These are phyloP conservation scores for Trichoderma sp. DNA, from an alignment of 2,329 filamentous ascomycete species.

Conservation along the genomic window DNA sequence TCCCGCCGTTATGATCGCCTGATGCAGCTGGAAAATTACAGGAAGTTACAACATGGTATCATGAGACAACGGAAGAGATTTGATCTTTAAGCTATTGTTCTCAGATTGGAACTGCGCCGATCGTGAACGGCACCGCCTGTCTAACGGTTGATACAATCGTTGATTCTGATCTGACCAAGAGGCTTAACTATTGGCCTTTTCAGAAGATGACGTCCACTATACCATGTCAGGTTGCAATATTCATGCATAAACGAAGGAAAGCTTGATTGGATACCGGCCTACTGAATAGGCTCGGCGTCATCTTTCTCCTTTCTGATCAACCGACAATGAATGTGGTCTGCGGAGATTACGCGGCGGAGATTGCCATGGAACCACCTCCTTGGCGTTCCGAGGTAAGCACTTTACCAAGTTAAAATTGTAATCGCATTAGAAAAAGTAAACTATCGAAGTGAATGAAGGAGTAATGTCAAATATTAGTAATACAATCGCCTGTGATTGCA, in stretches of 20 bases:
- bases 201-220: background rate
- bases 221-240: background rate
- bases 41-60: too few relatives aligned
- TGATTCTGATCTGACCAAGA: background rate
- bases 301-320: background rate
- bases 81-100: too few relatives aligned
- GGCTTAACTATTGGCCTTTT: background rate
- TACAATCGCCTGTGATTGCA: background rate
- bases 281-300: background rate
- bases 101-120: too few relatives aligned
- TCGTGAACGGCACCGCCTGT: too few relatives aligned
- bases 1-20: accelerated
- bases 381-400: too few relatives aligned
- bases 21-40: too few relatives aligned
- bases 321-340: background rate
- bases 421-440: background rate
- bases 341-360: background rate
- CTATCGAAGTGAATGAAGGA: background rate
- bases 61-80: too few relatives aligned
- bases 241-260: background rate
- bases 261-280: background rate
- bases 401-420: background rate
- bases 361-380: background rate
- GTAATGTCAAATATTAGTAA: background rate
- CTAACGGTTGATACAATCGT: background rate